Evolutionary conservation across 805 yeast species (phyloP).

Genomic region (Yarrowia sp.): DNA sequence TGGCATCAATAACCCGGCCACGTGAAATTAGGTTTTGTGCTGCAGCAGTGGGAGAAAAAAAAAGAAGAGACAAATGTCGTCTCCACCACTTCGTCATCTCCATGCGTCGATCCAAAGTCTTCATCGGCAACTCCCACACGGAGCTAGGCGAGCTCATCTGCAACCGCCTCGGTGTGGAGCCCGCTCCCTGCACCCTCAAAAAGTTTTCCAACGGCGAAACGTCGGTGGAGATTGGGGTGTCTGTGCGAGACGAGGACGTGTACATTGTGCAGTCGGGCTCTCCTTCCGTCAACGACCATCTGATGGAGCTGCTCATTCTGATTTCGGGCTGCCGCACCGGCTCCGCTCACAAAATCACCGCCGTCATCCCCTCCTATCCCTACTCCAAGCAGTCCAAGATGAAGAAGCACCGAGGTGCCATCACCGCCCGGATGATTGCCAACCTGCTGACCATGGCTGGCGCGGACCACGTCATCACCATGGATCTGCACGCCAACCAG

Average conservation of each 20-base stretch:
- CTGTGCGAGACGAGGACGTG: conserved; percentile 96
- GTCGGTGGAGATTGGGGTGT: conserved; percentile 89
- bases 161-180: conserved; percentile 83
- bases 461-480: conserved; percentile 96
- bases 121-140: conserved; percentile 96
- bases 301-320: conserved; percentile 91
- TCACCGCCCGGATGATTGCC: conserved; percentile 96
- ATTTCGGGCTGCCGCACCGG: conserved; percentile 97
- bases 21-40: neutral
- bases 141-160: conserved; percentile 89
- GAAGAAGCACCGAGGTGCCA: conserved; percentile 99
- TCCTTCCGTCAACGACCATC: conserved; percentile 82
- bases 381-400: conserved; percentile 95
- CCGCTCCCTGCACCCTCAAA: conserved; percentile 87
- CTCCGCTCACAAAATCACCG: conserved; percentile 94
- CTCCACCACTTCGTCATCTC: conserved; percentile 12
- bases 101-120: conserved; percentile 97
- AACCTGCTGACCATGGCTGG: conserved; percentile 96
- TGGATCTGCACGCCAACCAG: conserved; percentile 95
- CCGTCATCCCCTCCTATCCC: conserved; percentile 96
- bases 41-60: conserved; percentile 14
- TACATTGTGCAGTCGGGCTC: conserved; percentile 90
- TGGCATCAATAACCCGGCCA: too few relatives aligned
- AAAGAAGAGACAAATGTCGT: neutral
- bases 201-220: conserved; percentile 98